Conservation (phyloP, 306 rosid species). For the Urtica urens region DNA sequence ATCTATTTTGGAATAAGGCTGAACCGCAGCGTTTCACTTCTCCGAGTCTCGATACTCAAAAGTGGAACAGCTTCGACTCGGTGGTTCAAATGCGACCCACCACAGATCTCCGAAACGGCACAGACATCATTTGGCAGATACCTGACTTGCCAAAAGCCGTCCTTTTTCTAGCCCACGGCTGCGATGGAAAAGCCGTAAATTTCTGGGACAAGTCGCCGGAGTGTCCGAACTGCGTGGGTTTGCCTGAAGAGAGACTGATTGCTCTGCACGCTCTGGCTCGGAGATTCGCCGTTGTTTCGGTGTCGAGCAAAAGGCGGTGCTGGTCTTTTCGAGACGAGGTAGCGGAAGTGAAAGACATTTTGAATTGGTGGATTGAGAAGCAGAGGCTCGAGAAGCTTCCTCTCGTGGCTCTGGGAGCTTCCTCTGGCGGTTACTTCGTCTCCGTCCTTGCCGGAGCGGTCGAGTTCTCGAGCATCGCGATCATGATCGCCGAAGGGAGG, state of each 20-base stretch:
- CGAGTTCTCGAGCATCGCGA: conserved; percentile 46
- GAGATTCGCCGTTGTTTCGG: conserved; percentile 54
- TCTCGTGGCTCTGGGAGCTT: conserved; percentile 79
- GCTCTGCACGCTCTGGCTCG: conserved; percentile 60
- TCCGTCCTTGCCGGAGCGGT: conserved; percentile 58
- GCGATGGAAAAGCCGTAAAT: conserved; percentile 55
- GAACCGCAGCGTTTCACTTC: conserved; percentile 14
- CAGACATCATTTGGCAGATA: conserved; percentile 73
- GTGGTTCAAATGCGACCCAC: conserved; percentile 47
- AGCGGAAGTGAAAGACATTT: conserved; percentile 39
- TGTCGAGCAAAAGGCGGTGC: conserved; percentile 64
- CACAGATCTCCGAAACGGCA: conserved; percentile 46
- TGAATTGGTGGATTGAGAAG: conserved; percentile 56
- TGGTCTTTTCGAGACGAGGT: conserved; percentile 57
- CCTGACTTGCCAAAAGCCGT: conserved; percentile 74
- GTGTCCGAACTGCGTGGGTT: conserved; percentile 67
- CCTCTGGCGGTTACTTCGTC: conserved; percentile 86
- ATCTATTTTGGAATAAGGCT: conserved; percentile 18
- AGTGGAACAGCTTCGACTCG: conserved; percentile 52
- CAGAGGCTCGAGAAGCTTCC: conserved; percentile 59
- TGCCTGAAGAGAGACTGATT: conserved; percentile 79
- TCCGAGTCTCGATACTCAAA: conserved; percentile 25
- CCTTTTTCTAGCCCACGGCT: conserved; percentile 90
- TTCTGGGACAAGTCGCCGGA: conserved; percentile 68
- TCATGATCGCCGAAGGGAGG: conserved; percentile 88